A percentile compares a stretch with the other conserved stretches of the same genome.
These are phyloP conservation scores for Cyberlindnera amylophila DNA, from an alignment of 805 yeast genomes.

Conservation along the genomic window DNA sequence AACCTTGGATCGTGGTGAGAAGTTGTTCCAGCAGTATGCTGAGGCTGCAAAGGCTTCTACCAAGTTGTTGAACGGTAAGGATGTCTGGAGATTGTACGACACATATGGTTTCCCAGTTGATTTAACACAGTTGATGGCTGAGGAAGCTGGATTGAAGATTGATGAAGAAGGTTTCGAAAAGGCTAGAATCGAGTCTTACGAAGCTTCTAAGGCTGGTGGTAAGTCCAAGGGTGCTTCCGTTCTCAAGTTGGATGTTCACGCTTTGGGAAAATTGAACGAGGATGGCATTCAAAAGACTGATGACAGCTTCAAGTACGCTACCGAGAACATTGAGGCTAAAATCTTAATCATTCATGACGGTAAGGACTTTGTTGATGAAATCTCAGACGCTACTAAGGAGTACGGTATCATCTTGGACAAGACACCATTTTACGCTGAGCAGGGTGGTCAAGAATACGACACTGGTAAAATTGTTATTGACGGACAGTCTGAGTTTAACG, in stretches of 20 bases:
- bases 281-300: slow-evolving; percentile 71
- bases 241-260: slow-evolving; percentile 87
- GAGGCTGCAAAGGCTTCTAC: slow-evolving; percentile 69
- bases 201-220: slow-evolving; percentile 91
- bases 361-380: slow-evolving; percentile 51
- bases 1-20: slow-evolving; percentile 97
- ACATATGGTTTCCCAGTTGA: slow-evolving; percentile 99
- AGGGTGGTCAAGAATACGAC: slow-evolving; percentile 98
- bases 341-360: slow-evolving; percentile 73
- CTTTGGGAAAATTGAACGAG: slow-evolving; percentile 68
- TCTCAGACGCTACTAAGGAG: slow-evolving; percentile 45
- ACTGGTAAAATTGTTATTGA: slow-evolving; percentile 90
- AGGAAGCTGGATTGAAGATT: slow-evolving; percentile 89
- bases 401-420: slow-evolving; percentile 81
- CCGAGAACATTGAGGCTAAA: slow-evolving; percentile 63
- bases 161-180: slow-evolving; percentile 90
- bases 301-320: slow-evolving; percentile 74
- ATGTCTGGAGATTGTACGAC: slow-evolving; percentile 97
- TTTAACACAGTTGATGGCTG: slow-evolving; percentile 97
- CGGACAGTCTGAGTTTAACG: slow-evolving; percentile 82
- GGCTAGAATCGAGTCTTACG: slow-evolving; percentile 84
- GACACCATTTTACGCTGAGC: slow-evolving; percentile 96
- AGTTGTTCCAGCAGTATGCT: slow-evolving; percentile 91
- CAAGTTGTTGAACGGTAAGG: slow-evolving; percentile 82
- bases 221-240: slow-evolving; percentile 52